Conservation (phyloP, 2,329 filamentous ascomycete genomes). For the Metarhizium robertsii region DNA sequence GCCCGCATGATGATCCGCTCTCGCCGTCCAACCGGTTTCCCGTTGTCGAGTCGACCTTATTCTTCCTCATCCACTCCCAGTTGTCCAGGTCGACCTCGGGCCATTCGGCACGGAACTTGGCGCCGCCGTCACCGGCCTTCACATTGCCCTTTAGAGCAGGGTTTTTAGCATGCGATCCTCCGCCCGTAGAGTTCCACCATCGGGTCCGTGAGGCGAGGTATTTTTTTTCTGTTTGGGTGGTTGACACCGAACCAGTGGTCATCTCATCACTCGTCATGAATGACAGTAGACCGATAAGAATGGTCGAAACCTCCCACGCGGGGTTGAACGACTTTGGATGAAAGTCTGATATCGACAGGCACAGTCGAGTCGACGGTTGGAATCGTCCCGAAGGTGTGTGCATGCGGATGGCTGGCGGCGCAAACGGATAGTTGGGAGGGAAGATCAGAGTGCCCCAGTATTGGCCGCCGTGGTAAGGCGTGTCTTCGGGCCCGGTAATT, state of each 20-base stretch:
- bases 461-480: slow-evolving; percentile 88
- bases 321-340: slow-evolving; percentile 98
- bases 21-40: slow-evolving; percentile 48
- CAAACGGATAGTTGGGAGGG: slow-evolving; percentile 93
- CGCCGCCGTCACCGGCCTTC: slow-evolving; percentile 84
- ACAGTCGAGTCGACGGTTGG: slow-evolving; percentile 83
- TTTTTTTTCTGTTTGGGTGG: slow-evolving; percentile 66
- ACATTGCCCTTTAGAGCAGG: slow-evolving; percentile 62
- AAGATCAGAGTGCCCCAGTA: slow-evolving; percentile 98
- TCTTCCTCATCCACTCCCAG: slow-evolving; percentile 81
- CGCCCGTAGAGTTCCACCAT: slow-evolving; percentile 97
- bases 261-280: slow-evolving; percentile 99
- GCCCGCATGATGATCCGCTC: slow-evolving; percentile 42
- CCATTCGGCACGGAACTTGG: slow-evolving; percentile 86
- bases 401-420: slow-evolving; percentile 96
- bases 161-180: slow-evolving; percentile 58
- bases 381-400: slow-evolving; percentile 95
- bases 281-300: slow-evolving; percentile 83
- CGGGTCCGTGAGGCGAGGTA: slow-evolving; percentile 67
- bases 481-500: slow-evolving; percentile 87
- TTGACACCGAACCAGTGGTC: slow-evolving; percentile 85
- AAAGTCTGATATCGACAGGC: slow-evolving; percentile 93
- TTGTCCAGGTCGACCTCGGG: slow-evolving; percentile 83
- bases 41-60: slow-evolving; percentile 67
- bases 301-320: slow-evolving; percentile 95